Base-by-base conservation (phyloP, 2,329 filamentous ascomycete genomes). In the Colletotrichum tropicale region DNA sequence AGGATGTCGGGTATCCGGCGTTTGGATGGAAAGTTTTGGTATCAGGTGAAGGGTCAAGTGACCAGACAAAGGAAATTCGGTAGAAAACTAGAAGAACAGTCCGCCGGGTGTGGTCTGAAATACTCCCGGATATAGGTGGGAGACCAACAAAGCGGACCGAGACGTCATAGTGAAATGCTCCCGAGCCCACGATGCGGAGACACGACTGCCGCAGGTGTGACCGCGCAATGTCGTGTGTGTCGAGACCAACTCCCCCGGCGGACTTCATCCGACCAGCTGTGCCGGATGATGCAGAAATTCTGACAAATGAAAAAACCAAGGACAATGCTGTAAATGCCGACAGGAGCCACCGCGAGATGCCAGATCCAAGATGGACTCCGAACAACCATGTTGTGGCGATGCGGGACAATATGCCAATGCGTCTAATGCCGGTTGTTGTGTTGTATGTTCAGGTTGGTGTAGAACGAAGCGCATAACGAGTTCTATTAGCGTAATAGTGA, bases 321-420 rank as follows among this genome's bases (percentile, higher is more conserved):
- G 55, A 75, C 69, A 76, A 74, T 58, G 76, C 74, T 71, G 72
- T 75, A 70, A 77, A 77, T 76, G 75, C 74, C 61, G 69, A 67
- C 60, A 69, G 76, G 67, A 77, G 76, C 74, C 77, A 71, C 71
- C 52, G 74, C 70, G 71, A 76, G 76, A 79, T 78, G 72, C 77
- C 77, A 74, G 77, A 81, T 81, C 80, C 79, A 80, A 80, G 76
- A 78, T 78, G 76, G 75, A 74, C 69, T 70, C 76, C 78, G 76
- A 78, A 80, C 78, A 77, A 76, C 71, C 72, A 79, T 77, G 72
- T 74, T 72, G 77, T 78, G 79, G 77, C 69, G 67, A 70, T 77
- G 77, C 76, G 36, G 74, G 73, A 78, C 78, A 74, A 74, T 80
- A 81, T 80, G 78, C 79, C 79, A 80, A 81, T 81, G 79, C 77